phyloP scores from a whole-genome alignment of 768 basidiomycete species.

The Agaricus blazei region DNA sequence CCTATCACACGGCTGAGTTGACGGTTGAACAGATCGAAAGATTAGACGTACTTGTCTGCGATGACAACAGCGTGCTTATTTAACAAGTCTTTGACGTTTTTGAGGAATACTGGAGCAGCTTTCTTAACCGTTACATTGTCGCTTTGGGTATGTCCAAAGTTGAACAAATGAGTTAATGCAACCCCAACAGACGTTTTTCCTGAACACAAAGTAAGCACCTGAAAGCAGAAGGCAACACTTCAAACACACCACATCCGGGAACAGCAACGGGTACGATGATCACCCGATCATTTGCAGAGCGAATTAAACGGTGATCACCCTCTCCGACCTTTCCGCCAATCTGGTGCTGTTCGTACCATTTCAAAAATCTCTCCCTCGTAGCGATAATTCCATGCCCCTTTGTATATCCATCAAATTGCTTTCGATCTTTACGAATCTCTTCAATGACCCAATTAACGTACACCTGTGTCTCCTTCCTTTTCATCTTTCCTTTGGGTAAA shows the following conservation, averaged over 20 bases:
- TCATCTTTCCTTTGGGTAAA: slow-evolving; percentile 64
- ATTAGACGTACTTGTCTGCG: slow-evolving; percentile 74
- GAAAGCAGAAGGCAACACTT: too few relatives aligned
- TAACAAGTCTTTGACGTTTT: slow-evolving; percentile 63
- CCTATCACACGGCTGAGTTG: slow-evolving; percentile 22
- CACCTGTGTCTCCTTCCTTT: slow-evolving; percentile 67
- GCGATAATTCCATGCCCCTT: slow-evolving; percentile 84
- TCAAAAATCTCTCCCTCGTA: slow-evolving; percentile 73
- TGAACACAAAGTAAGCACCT: slow-evolving; percentile 19
- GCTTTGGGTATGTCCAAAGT: slow-evolving; percentile 88
- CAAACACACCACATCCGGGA: slow-evolving; percentile 81
- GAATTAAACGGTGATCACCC: slow-evolving; percentile 14
- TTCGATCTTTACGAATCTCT: slow-evolving; percentile 61
- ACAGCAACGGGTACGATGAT: slow-evolving; percentile 86
- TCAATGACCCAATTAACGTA: slow-evolving; percentile 83
- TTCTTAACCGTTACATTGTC: slow-evolving; percentile 85
- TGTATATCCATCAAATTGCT: slow-evolving; percentile 55
- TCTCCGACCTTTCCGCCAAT: slow-evolving; percentile 15
- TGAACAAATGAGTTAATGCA: slow-evolving; percentile 77
- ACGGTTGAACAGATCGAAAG: neutral
- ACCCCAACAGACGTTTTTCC: slow-evolving; percentile 87
- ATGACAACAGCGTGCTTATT: slow-evolving; percentile 72
- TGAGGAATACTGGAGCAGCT: slow-evolving; percentile 61
- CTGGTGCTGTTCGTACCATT: slow-evolving; percentile 46
- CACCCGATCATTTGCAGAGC: slow-evolving; percentile 53